These are phyloP conservation scores for Curvularia verruculosa DNA, from an alignment of 2,329 filamentous ascomycete genomes.

Conservation along the genomic window DNA sequence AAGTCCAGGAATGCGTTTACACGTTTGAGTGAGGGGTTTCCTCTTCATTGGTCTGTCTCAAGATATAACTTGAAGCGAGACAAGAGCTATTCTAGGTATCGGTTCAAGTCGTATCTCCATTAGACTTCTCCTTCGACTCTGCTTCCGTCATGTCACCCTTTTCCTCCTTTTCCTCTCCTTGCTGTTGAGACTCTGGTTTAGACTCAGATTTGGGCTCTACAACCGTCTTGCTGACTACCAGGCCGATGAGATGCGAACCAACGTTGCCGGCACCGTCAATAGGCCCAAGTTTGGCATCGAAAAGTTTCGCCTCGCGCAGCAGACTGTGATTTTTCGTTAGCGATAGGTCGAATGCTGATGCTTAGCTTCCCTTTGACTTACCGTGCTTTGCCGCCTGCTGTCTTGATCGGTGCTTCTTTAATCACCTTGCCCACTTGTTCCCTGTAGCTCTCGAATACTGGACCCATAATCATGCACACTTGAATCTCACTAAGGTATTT, in stretches of 20 bases:
- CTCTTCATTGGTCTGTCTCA: neutral
- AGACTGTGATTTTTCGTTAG: slow-evolving; percentile 61
- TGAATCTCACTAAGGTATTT: slow-evolving; percentile 80
- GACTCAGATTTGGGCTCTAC: slow-evolving; percentile 20
- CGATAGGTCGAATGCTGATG: neutral
- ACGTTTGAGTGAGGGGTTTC: neutral
- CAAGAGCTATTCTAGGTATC: neutral
- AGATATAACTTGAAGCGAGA: neutral
- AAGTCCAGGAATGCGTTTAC: neutral
- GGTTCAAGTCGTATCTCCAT: neutral
- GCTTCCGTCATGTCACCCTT: neutral
- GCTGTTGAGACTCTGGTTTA: slow-evolving; percentile 1
- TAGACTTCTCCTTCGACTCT: neutral
- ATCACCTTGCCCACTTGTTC: slow-evolving; percentile 78
- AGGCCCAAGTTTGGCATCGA: slow-evolving; percentile 73
- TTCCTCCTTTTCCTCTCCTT: neutral
- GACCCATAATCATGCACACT: slow-evolving; percentile 81
- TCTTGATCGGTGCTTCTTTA: slow-evolving; percentile 67
- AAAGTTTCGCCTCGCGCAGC: slow-evolving; percentile 75
- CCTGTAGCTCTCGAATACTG: slow-evolving; percentile 82
- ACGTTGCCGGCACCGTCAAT: slow-evolving; percentile 80
- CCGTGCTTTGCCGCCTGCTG: slow-evolving; percentile 72
- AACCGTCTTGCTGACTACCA: slow-evolving; percentile 65
- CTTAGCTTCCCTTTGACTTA: slow-evolving; percentile 51
- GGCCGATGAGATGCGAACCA: slow-evolving; percentile 70